Evolutionary conservation across 169 alveolate genomes (phyloP).

Genomic region (Cryptosporidium meleagridis): DNA sequence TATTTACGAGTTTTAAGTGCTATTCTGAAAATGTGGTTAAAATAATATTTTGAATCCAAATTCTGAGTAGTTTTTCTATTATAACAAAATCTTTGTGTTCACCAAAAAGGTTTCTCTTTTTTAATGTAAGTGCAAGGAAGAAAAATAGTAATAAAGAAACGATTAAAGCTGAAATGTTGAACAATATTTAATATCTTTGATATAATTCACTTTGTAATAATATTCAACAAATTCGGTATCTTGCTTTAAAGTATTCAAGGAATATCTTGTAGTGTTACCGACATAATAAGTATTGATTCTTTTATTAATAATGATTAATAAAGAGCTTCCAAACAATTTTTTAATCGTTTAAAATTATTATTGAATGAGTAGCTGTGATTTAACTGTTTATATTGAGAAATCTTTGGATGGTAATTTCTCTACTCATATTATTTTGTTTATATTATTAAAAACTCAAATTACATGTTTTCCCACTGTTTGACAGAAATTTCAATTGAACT

Average conservation of each 20-base stretch:
- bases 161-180: neutral
- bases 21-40: neutral
- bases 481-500: too few relatives aligned
- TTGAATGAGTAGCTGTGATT: neutral
- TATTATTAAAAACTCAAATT: neutral
- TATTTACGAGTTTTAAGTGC: too few relatives aligned
- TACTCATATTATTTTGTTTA: neutral
- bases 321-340: neutral
- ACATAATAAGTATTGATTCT: too few relatives aligned
- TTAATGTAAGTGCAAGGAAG: too few relatives aligned
- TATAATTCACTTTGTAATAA: neutral
- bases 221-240: neutral
- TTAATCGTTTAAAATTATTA: too few relatives aligned
- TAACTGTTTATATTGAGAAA: too few relatives aligned
- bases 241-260: too few relatives aligned
- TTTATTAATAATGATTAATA: too few relatives aligned
- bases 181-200: neutral
- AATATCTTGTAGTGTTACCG: too few relatives aligned
- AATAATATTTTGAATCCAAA: neutral
- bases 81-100: neutral
- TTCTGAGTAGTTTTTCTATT: too few relatives aligned
- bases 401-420: too few relatives aligned
- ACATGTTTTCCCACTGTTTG: neutral
- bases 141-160: neutral
- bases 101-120: too few relatives aligned